These are phyloP conservation scores for Arthroderma sp. DNA, from an alignment of 2,329 filamentous ascomycete species.

Conservation along the genomic window DNA sequence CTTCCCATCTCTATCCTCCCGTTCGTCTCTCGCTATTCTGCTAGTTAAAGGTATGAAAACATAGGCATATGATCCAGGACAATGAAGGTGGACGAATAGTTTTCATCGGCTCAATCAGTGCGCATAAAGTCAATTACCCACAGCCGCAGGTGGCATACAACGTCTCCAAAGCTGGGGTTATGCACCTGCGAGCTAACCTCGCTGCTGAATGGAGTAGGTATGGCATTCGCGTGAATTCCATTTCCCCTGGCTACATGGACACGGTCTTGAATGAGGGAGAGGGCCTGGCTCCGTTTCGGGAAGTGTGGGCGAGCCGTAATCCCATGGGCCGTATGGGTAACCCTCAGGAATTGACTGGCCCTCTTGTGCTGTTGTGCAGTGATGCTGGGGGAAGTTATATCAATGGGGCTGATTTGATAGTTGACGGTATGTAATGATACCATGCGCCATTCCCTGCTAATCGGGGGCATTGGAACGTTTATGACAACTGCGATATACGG, in stretches of 20 bases:
- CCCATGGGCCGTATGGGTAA: slow-evolving; percentile 53
- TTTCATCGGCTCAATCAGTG: slow-evolving; percentile 55
- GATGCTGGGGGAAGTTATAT: too few relatives aligned
- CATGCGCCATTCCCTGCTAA: too few relatives aligned
- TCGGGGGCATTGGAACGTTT: too few relatives aligned
- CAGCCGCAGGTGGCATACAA: slow-evolving; percentile 64
- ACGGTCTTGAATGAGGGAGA: slow-evolving; percentile 52
- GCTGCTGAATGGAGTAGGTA: slow-evolving; percentile 52
- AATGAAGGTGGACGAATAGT: slow-evolving; percentile 48
- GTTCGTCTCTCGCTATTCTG: too few relatives aligned
- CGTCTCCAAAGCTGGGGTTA: slow-evolving; percentile 53
- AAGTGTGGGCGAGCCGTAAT: slow-evolving; percentile 46
- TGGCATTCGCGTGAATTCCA: slow-evolving; percentile 7
- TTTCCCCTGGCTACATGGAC: slow-evolving; percentile 8
- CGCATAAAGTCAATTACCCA: slow-evolving; percentile 55
- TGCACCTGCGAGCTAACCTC: slow-evolving; percentile 50
- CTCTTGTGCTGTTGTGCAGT: too few relatives aligned
- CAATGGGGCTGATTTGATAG: too few relatives aligned
- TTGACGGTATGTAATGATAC: too few relatives aligned
- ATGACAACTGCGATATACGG: too few relatives aligned
- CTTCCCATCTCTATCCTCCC: too few relatives aligned
- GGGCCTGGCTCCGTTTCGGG: slow-evolving; percentile 40
- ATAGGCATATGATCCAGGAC: slow-evolving; percentile 39
- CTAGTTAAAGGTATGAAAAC: slow-evolving; percentile 30
- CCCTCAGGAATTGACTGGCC: slow-evolving; percentile 41